phyloP scores from a whole-genome alignment of 176 grass and related monocot genomes.

The Thalia dealbata region DNA sequence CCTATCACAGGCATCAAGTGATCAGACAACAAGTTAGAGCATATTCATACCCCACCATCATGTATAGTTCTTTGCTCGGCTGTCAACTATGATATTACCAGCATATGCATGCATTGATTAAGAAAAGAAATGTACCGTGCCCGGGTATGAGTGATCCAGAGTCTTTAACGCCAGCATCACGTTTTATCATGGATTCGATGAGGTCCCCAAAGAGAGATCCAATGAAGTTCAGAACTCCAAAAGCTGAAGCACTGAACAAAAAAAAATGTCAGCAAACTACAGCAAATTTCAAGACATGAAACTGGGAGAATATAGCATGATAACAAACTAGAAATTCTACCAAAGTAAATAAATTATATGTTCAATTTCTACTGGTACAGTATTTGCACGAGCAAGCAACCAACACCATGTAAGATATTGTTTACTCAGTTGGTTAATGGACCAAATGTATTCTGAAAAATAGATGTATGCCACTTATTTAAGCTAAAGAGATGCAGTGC shows the following conservation, averaged over 20 bases:
- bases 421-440: neutral
- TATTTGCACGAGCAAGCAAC: neutral
- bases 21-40: neutral
- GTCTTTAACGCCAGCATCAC: conserved; percentile 94
- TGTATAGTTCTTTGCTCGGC: neutral
- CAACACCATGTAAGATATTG: neutral
- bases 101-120: neutral
- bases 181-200: conserved; percentile 87
- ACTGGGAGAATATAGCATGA: no score
- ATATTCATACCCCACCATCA: neutral
- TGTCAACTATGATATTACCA: neutral
- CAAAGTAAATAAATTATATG: no score
- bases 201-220: conserved; percentile 91
- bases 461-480: neutral
- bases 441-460: neutral
- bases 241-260: conserved; percentile 60
- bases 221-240: conserved; percentile 74
- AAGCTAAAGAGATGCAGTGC: neutral
- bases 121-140: conserved; percentile 51
- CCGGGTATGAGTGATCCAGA: conserved; percentile 97
- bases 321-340: no score
- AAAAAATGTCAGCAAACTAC: conserved; percentile 27
- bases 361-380: neutral
- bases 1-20: neutral
- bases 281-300: conserved; percentile 11